Base-by-base conservation (phyloP, 352 stramenopile species). In the Phytopythium ostracodes region DNA sequence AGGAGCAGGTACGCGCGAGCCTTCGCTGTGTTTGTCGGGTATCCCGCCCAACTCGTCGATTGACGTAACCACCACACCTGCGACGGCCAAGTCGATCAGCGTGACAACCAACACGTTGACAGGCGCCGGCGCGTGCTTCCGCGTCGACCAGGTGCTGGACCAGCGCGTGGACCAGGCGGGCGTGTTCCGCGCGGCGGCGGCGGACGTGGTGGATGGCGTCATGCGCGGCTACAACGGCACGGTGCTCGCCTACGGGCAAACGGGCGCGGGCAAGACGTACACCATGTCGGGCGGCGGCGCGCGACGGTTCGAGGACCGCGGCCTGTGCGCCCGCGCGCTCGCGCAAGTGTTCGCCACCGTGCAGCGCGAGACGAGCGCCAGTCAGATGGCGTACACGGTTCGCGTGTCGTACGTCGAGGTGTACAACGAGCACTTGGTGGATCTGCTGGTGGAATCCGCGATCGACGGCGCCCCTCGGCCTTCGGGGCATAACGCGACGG, bases 371-470 rank as follows among this genome's bases (percentile, higher is more conserved):
- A 18, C 52, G 4, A 20, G 25, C 7, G 10, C 33, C 33, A 38
- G 33, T 10, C 7, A 10, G 33, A 10, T 38, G n/a, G 52, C 52
- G 4, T 58, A 47, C 31, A 66, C 62, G 1, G 69, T 95, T 35
- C 87, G 73, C 33, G 80, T 88, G 40, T 91, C 77, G 24, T 96
- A 91, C 66, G 70, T 96, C n/a, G 86, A 96, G 64, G 87, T 96
- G 10, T 96, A 96, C 79, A 97, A 98, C 65, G 89, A 98, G 58
- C 79, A 84, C 33, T 60, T 96, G 15, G 92, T 81, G 59, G 90
- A 97, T 69, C 63, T 97, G 64, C 71, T 97, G n/a, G 78, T 68
- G 11, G 50, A 56, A 10, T 38, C 33, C 33, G 10, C 33, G 33
- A 10, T 10, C 1, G 33, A 38, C 33, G 33, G 33, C 33, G 33